Evolutionary conservation across 2,329 filamentous ascomycete genomes (phyloP).

Genomic region (Fusarium proliferatum): DNA sequence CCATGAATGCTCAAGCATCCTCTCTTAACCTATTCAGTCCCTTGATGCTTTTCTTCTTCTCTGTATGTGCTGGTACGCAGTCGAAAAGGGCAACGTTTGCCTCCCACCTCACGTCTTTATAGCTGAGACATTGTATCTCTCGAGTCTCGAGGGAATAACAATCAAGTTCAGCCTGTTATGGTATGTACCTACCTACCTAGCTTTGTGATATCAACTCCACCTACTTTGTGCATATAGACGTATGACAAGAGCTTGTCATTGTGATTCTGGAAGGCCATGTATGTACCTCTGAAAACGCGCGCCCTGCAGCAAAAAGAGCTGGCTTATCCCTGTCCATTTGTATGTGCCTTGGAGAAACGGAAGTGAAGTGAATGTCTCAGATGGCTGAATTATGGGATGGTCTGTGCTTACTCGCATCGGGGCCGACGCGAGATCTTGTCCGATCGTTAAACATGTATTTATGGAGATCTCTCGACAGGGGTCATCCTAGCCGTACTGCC

Average conservation of each 20-base stretch:
- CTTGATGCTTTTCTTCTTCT: not conserved
- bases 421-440: conserved; percentile 38
- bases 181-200: too few species aligned
- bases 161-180: not conserved
- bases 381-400: conserved; percentile 21
- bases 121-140: not conserved
- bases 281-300: not conserved
- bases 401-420: conserved; percentile 36
- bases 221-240: not conserved
- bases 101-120: not conserved
- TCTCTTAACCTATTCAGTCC: not conserved
- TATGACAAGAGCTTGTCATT: conserved; percentile 1
- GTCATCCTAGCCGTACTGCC: conserved; percentile 1
- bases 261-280: not conserved
- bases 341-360: not conserved
- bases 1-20: not conserved
- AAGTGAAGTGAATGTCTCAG: not conserved
- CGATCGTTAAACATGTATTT: conserved; percentile 24
- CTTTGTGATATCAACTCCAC: not conserved
- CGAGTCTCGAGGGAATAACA: not conserved
- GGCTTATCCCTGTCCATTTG: not conserved
- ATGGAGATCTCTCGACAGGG: conserved; percentile 17
- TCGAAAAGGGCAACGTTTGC: not conserved
- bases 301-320: not conserved
- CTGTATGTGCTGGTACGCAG: not conserved